Evolutionary conservation across 805 yeast genomes (phyloP).

Genomic region (Metschnikowia gruessii): DNA sequence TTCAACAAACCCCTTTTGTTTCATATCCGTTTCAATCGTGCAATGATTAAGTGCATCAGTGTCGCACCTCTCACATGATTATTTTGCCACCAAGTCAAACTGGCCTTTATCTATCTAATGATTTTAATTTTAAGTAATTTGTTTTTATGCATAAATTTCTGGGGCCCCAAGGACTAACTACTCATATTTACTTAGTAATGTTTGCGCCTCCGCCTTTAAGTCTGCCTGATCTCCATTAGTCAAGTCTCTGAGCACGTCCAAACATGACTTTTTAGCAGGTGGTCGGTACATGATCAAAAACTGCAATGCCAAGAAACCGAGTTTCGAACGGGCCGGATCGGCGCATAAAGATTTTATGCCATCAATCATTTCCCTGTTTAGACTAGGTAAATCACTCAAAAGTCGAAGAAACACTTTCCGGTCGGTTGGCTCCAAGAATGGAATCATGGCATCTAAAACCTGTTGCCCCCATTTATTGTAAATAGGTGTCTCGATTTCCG

Average conservation of each 20-base stretch:
- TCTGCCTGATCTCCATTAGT: constrained; percentile 46
- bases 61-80: no score
- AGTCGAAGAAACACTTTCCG: constrained; percentile 77
- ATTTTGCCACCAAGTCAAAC: no score
- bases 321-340: constrained; percentile 77
- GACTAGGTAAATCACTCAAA: constrained; percentile 80
- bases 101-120: no score
- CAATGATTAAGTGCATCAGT: no score
- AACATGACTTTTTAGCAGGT: constrained; percentile 61
- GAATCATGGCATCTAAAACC: constrained; percentile 74
- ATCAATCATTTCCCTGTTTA: constrained; percentile 58
- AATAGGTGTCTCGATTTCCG: constrained; percentile 36
- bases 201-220: constrained; percentile 45
- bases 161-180: background rate
- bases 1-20: no score
- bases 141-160: no score
- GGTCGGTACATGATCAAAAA: constrained; percentile 88
- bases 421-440: constrained; percentile 80
- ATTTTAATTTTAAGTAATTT: no score
- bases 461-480: constrained; percentile 71
- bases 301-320: constrained; percentile 82
- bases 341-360: constrained; percentile 70
- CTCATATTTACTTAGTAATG: constrained; percentile 46
- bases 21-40: no score
- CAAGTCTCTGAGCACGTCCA: constrained; percentile 48